Evolutionary conservation across 2,329 filamentous ascomycete species (phyloP).

Genomic region (Pseudohalonectria lignicola): DNA sequence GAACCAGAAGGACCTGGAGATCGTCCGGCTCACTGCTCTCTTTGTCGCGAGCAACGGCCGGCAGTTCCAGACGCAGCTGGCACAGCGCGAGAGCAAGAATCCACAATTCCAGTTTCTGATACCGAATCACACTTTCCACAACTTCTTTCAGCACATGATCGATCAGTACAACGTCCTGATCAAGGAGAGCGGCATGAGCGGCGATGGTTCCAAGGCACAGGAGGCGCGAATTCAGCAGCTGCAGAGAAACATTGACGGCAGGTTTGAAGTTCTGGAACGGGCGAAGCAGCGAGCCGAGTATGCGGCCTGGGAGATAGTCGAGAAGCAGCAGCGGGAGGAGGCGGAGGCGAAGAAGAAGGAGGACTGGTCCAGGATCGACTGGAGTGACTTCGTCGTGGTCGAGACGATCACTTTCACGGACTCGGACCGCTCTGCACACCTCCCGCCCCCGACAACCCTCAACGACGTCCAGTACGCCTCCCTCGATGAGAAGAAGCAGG

Average conservation of each 20-base stretch:
- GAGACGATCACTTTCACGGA: conserved; percentile 92
- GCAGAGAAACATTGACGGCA: conserved; percentile 64
- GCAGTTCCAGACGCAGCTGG: conserved; percentile 80
- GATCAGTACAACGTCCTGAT: conserved; percentile 86
- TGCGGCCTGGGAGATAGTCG: conserved; percentile 69
- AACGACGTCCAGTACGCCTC: conserved; percentile 90
- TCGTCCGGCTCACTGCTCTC: conserved; percentile 67
- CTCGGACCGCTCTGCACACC: conserved; percentile 71
- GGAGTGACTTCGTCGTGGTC: conserved; percentile 94
- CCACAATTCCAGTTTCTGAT: conserved; percentile 94
- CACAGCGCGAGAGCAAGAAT: conserved; percentile 80
- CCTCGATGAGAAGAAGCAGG: conserved; percentile 86
- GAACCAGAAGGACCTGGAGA: conserved; percentile 80
- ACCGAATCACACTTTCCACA: conserved; percentile 90
- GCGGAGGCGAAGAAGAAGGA: conserved; percentile 70
- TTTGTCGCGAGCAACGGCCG: conserved; percentile 91
- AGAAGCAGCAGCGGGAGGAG: conserved; percentile 81
- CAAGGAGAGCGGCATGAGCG: conserved; percentile 55
- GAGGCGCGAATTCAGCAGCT: conserved; percentile 63
- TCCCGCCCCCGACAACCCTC: conserved; percentile 81
- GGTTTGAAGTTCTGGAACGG: conserved; percentile 66
- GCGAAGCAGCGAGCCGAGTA: conserved; percentile 84
- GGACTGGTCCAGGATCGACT: conserved; percentile 80
- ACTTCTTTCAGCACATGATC: conserved; percentile 85
- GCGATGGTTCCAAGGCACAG: conserved; percentile 55